phyloP scores from a whole-genome alignment of 768 basidiomycete species.

The Rhodosporidiobolus odoratus region DNA sequence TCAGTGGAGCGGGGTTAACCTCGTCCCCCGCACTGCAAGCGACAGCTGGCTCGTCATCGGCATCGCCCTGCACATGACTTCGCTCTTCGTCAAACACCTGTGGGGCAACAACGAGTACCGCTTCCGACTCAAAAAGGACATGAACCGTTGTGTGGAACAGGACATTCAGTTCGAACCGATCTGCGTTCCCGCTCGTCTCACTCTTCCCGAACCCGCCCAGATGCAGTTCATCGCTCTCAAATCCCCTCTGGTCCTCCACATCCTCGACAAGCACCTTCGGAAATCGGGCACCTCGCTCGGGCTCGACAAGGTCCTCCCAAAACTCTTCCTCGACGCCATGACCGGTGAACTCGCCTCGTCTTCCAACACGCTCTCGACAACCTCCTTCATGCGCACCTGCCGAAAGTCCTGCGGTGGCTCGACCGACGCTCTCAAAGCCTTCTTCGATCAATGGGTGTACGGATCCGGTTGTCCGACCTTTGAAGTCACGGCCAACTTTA shows the following conservation, averaged over 20 bases:
- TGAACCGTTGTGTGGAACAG: conserved; percentile 79
- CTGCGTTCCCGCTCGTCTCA: conserved; percentile 71
- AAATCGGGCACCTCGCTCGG: conserved; percentile 94
- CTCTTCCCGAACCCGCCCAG: conserved; percentile 76
- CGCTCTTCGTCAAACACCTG: conserved; percentile 75
- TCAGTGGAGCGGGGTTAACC: conserved; percentile 96
- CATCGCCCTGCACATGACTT: conserved; percentile 80
- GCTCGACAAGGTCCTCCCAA: conserved; percentile 87
- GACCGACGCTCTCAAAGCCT: conserved; percentile 63
- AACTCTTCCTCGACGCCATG: conserved; percentile 87
- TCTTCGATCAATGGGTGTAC: conserved; percentile 99
- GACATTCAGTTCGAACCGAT: conserved; percentile 92
- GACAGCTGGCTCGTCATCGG: conserved; percentile 98
- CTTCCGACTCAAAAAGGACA: conserved; percentile 90
- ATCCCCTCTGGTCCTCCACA: conserved; percentile 90
- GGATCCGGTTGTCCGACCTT: conserved; percentile 93
- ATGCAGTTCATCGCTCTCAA: conserved; percentile 91
- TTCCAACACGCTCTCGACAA: conserved; percentile 72
- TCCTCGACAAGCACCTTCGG: conserved; percentile 84
- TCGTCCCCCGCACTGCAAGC: conserved; percentile 84
- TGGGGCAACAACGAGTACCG: conserved; percentile 96
- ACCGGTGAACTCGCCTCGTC: conserved; percentile 65
- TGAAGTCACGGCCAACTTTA: conserved; percentile 81
- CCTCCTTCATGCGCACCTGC: conserved; percentile 82
- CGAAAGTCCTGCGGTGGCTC: conserved; percentile 81